phyloP scores from a whole-genome alignment of 371 early-diverging fungal species.

The Mortierella sp. region DNA sequence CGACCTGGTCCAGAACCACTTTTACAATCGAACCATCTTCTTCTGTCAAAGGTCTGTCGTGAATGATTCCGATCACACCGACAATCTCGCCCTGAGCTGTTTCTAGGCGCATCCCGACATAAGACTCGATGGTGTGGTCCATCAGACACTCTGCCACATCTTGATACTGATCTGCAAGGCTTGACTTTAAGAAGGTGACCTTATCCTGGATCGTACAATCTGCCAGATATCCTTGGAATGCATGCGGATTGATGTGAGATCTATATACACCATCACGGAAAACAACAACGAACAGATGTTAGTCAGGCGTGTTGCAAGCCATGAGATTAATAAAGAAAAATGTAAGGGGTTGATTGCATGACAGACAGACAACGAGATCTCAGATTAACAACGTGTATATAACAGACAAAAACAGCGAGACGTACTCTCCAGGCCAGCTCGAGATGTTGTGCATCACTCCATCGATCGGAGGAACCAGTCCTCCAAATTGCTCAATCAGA shows the following conservation, averaged over 20 bases:
- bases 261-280: constrained; percentile 11
- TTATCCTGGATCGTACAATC: constrained; percentile 50
- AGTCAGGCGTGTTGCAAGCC: background rate
- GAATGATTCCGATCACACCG: constrained; percentile 49
- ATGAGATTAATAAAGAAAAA: too few relatives aligned
- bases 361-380: background rate
- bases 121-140: constrained; percentile 43
- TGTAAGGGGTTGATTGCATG: background rate
- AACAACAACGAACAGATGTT: too few relatives aligned
- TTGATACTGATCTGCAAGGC: constrained; percentile 22
- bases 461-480: constrained; percentile 44
- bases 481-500: constrained; percentile 50
- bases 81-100: constrained; percentile 51
- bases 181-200: constrained; percentile 19
- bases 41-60: constrained; percentile 33
- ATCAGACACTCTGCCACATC: constrained; percentile 42
- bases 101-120: constrained; percentile 47
- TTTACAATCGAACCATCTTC: constrained; percentile 36
- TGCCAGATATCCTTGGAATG: constrained; percentile 49
- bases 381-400: too few relatives aligned
- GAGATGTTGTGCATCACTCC: constrained; percentile 54
- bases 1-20: constrained; percentile 51
- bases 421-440: constrained; percentile 52
- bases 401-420: too few relatives aligned
- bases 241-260: constrained; percentile 43